These are phyloP conservation scores for Serendipita sp. DNA, from an alignment of 768 basidiomycete genomes.

Conservation along the genomic window DNA sequence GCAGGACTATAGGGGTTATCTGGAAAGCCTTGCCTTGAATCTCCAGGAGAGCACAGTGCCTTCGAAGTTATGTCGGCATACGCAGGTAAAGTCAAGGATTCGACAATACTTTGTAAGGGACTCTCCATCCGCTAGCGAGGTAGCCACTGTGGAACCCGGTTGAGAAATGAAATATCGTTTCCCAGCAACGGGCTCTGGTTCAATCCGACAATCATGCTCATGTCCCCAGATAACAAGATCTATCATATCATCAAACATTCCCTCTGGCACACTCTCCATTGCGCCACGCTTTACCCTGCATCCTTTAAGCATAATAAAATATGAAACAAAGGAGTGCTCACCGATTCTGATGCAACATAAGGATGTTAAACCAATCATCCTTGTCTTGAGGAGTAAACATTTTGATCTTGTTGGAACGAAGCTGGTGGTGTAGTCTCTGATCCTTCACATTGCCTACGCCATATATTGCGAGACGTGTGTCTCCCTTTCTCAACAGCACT, in stretches of 20 bases:
- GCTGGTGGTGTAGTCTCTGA: conserved; percentile 89
- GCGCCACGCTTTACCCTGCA: conserved; percentile 83
- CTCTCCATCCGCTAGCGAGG: conserved; percentile 87
- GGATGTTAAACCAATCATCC: conserved; percentile 86
- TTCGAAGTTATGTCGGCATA: conserved; percentile 20
- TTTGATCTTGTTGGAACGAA: conserved; percentile 80
- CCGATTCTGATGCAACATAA: conserved; percentile 95
- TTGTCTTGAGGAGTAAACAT: conserved; percentile 94
- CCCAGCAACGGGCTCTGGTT: conserved; percentile 79
- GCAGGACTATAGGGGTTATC: conserved; percentile 68
- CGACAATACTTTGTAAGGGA: conserved; percentile 61
- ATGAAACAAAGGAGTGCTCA: conserved; percentile 21
- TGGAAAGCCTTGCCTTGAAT: conserved; percentile 81
- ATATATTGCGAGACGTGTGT: conserved; percentile 76
- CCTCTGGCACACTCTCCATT: conserved; percentile 87
- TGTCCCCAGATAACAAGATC: conserved; percentile 97
- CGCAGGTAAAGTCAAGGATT: not conserved
- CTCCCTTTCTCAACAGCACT: conserved; percentile 80
- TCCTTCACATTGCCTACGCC: conserved; percentile 96
- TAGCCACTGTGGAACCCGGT: conserved; percentile 90
- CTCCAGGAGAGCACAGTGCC: conserved; percentile 80
- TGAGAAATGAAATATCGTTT: conserved; percentile 86
- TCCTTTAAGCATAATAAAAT: not conserved
- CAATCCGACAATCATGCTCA: conserved; percentile 91
- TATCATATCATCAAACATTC: conserved; percentile 90